A percentile compares a stretch with the other conserved stretches of the same genome.
Conservation (phyloP, 2,329 filamentous ascomycete species). For the Fusarium sp. region DNA sequence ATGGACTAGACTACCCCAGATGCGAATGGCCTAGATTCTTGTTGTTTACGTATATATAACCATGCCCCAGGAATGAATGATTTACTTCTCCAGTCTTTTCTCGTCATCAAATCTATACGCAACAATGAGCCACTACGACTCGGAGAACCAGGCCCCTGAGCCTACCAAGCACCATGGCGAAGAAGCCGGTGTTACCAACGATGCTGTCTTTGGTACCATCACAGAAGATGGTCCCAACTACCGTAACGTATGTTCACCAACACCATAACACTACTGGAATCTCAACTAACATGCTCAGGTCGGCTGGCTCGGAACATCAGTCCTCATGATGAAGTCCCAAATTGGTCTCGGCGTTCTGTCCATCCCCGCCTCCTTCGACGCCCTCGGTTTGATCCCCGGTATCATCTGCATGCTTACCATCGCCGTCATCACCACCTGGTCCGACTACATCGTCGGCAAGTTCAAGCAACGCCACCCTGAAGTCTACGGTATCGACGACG, state of each 20-base stretch:
- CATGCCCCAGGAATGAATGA: slow-evolving; percentile 13
- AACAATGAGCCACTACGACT: slow-evolving; percentile 29
- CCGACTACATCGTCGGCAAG: slow-evolving; percentile 59
- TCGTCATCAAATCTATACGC: too few species aligned
- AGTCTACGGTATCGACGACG: slow-evolving; percentile 67
- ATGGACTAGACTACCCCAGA: slow-evolving; percentile 18
- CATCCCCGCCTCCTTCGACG: slow-evolving; percentile 59
- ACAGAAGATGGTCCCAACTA: slow-evolving; percentile 49
- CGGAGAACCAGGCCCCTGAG: slow-evolving; percentile 27
- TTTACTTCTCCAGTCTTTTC: neutral
- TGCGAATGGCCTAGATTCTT: neutral
- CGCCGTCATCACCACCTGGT: slow-evolving; percentile 61
- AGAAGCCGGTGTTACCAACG: slow-evolving; percentile 34
- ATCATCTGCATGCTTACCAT: slow-evolving; percentile 57
- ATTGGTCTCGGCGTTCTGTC: slow-evolving; percentile 61
- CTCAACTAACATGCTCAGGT: slow-evolving; percentile 46
- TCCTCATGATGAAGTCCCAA: slow-evolving; percentile 62
- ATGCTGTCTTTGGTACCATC: slow-evolving; percentile 50
- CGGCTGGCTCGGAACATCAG: slow-evolving; percentile 59
- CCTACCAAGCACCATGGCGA: slow-evolving; percentile 16
- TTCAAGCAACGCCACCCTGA: slow-evolving; percentile 65
- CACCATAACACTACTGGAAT: too few species aligned
- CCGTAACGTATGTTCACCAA: slow-evolving; percentile 42
- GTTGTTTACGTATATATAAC: slow-evolving; percentile 23
- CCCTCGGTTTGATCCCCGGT: slow-evolving; percentile 61